Base-by-base conservation (phyloP, 176 grass and related monocot species). In the Eragrostis curvula region DNA sequence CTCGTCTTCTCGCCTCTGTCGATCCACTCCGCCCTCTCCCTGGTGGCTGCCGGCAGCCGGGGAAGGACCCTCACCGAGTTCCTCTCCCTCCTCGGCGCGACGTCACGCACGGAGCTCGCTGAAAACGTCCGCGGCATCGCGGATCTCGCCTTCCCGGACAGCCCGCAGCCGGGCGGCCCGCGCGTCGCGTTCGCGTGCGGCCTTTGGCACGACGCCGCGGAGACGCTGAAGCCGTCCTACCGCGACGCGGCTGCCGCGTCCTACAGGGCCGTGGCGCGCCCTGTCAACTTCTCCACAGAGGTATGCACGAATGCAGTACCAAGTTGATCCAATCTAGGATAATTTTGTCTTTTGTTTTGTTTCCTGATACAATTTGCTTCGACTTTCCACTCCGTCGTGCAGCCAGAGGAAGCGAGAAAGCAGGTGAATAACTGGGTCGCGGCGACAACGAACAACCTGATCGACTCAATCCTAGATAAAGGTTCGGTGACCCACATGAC, bases 1-100 rank as follows among this genome's bases (percentile, higher is more conserved):
- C 61, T 83, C 59, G 32, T 83, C 21, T 74, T 74, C 59, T 83
- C 81, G 21, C 81, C 81, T n/a, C 32, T 83, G 70, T 75, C 81
- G 28, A 65, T 74, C 47, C 52, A 66, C 70, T 66, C 71, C 20
- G 46, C 57, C 6, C n/a, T 75, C 9, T 32, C 59, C 10, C n/a
- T 83, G 1, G 15, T 83, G 5, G 45, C 70, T 29, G 58, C 21
- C 30, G 70, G 81, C 12, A 70, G 44, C 44, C 45, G 21, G 8
- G 70, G 81, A 3, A 24, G 20, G 3, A 74, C 81, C 5, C 70
- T 53, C 25, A 15, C 39, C 47, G 59, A 83, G 60, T 2, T 74
- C 13, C 81, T 75, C 28, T 52, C 58, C 20, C 55, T 77, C 23
- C 43, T 90, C 36, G 83, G 73, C 29, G 53, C 87, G 3, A 10